phyloP scores from a whole-genome alignment of 805 yeast genomes.

The Wickerhamiella vanderwaltii region DNA sequence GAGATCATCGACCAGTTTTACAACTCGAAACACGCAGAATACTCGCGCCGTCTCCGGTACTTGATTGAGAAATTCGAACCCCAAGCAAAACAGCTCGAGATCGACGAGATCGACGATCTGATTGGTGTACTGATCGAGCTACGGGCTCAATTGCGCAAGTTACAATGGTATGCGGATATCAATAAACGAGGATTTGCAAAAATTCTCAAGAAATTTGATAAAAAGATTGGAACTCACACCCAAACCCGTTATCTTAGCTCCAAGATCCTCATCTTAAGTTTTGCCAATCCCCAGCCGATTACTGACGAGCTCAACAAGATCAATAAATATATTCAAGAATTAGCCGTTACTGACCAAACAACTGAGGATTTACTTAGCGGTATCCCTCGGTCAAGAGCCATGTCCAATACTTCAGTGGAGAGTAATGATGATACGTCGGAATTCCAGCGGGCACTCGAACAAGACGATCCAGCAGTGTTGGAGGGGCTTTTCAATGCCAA shows the following conservation, averaged over 20 bases:
- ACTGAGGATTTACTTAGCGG: constrained; percentile 15
- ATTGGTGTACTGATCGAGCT: constrained; percentile 61
- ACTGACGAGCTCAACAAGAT: constrained; percentile 36
- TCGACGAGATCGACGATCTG: constrained; percentile 51
- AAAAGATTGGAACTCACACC: constrained; percentile 53
- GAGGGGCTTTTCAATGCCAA: constrained; percentile 33
- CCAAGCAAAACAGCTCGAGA: constrained; percentile 28
- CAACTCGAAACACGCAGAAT: constrained; percentile 60
- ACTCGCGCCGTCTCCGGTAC: constrained; percentile 49
- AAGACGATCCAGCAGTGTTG: constrained; percentile 37
- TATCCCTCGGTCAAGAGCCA: background rate
- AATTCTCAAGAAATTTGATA: constrained; percentile 80
- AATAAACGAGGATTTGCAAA: constrained; percentile 82
- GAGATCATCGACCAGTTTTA: constrained; percentile 73
- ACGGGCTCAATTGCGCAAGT: constrained; percentile 60
- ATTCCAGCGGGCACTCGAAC: constrained; percentile 24
- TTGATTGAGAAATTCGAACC: constrained; percentile 26
- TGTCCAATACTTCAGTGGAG: constrained; percentile 8
- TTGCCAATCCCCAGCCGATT: constrained; percentile 60
- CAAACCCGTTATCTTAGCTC: constrained; percentile 49
- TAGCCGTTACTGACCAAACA: constrained; percentile 21
- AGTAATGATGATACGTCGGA: constrained; percentile 1
- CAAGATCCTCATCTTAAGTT: constrained; percentile 60
- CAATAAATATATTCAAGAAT: constrained; percentile 21
- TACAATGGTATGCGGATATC: constrained; percentile 89